These are phyloP conservation scores for Coniferiporia sulphurascens DNA, from an alignment of 1,284 basidiomycete genomes.

Conservation along the genomic window DNA sequence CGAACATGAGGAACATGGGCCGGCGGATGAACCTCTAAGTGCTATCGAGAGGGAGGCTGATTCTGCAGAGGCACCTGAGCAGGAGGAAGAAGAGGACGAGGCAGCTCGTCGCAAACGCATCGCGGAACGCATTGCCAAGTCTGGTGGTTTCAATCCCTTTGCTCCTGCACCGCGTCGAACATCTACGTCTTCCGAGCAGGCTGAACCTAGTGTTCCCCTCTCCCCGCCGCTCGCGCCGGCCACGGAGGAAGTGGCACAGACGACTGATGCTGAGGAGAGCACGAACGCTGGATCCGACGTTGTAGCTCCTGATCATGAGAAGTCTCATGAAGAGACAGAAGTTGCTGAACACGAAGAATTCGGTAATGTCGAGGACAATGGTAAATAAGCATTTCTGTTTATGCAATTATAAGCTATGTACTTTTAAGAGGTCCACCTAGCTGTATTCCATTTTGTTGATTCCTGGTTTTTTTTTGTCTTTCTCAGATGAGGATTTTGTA, in stretches of 20 bases:
- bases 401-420: background rate
- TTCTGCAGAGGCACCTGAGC: conserved; percentile 16
- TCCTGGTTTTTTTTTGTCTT: background rate
- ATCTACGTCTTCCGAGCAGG: conserved; percentile 6
- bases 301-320: background rate
- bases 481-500: background rate
- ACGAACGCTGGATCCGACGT: background rate
- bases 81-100: conserved; percentile 48
- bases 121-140: conserved; percentile 57
- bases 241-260: conserved; percentile 1
- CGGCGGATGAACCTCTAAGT: background rate
- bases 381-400: conserved; percentile 1
- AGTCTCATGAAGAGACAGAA: conserved; percentile 4
- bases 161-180: conserved; percentile 25
- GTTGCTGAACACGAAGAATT: conserved; percentile 4
- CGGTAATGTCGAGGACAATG: conserved; percentile 1
- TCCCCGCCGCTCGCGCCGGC: conserved; percentile 19
- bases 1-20: too few species aligned
- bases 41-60: conserved; percentile 12
- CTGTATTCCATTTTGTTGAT: background rate
- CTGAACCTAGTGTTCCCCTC: conserved; percentile 2
- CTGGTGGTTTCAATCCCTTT: conserved; percentile 63
- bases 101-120: conserved; percentile 48
- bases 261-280: background rate
- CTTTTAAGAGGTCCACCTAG: background rate